Percentiles rank a stretch among this genome's conserved stretches.
Conservation (phyloP, 805 yeast genomes). For the Saturnispora gosingensis region DNA sequence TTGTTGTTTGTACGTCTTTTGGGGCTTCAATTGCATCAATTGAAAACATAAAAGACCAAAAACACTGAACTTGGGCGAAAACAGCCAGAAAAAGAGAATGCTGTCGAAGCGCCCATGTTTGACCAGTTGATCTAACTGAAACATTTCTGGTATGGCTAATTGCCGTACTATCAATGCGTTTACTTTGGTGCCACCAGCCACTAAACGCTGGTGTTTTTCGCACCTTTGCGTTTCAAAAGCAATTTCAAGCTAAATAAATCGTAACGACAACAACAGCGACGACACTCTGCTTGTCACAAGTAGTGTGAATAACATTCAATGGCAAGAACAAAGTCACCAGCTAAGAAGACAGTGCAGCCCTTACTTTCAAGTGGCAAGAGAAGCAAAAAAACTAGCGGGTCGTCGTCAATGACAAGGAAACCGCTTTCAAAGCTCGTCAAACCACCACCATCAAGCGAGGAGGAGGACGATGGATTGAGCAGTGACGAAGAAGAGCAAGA, state of each 20-base stretch:
- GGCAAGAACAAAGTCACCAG: slow-evolving; percentile 2
- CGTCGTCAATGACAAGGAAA: not conserved
- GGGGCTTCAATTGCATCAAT: not conserved
- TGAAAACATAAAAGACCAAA: no score
- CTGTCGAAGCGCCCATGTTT: no score
- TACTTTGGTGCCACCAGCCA: not conserved
- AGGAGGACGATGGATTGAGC: slow-evolving; percentile 1
- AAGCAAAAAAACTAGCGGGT: not conserved
- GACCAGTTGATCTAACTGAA: no score
- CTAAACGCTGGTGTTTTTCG: not conserved
- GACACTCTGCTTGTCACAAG: not conserved
- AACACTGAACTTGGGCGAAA: no score
- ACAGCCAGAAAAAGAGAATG: no score
- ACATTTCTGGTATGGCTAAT: not conserved
- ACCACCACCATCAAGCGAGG: slow-evolving; percentile 9
- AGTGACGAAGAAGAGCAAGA: not conserved
- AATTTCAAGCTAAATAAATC: not conserved
- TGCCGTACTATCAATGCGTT: not conserved
- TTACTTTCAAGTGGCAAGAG: not conserved
- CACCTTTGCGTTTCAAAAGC: not conserved
- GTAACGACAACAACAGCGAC: not conserved
- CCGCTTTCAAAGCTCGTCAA: slow-evolving; percentile 2
- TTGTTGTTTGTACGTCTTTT: not conserved
- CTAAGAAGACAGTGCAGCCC: slow-evolving; percentile 3
- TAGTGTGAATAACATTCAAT: not conserved